Conservation (phyloP, 371 early-diverging fungal species). For the Saksenaea vasiformis region DNA sequence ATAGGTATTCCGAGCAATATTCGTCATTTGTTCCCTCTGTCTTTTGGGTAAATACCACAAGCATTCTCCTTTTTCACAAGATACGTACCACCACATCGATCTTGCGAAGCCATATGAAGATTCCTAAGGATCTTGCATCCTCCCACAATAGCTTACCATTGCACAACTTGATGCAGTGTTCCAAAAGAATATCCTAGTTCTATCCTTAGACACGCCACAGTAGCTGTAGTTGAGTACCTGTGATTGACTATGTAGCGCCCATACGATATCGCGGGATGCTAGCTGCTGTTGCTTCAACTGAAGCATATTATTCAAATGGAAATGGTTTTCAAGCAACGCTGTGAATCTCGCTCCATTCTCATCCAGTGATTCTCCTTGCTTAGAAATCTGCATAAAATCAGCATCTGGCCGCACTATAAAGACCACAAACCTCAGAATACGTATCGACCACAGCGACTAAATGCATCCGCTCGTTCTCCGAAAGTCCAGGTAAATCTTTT, state of each 20-base stretch:
- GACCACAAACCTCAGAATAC: slow-evolving; percentile 51
- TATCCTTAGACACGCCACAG: neutral
- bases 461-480: slow-evolving; percentile 39
- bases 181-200: slow-evolving; percentile 71
- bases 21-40: slow-evolving; percentile 74
- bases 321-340: slow-evolving; percentile 71
- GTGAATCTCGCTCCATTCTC: slow-evolving; percentile 88
- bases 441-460: slow-evolving; percentile 68
- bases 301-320: slow-evolving; percentile 53
- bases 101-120: slow-evolving; percentile 86
- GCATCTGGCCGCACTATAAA: neutral
- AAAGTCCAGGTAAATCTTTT: slow-evolving; percentile 50
- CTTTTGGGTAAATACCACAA: neutral
- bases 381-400: slow-evolving; percentile 53
- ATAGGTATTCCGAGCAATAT: slow-evolving; percentile 88
- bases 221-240: slow-evolving; percentile 53
- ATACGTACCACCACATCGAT: slow-evolving; percentile 68
- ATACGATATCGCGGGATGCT: slow-evolving; percentile 73
- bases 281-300: slow-evolving; percentile 47
- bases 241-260: slow-evolving; percentile 91
- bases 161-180: slow-evolving; percentile 60
- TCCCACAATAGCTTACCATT: slow-evolving; percentile 77
- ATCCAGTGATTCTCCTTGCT: slow-evolving; percentile 77
- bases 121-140: slow-evolving; percentile 78
- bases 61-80: neutral